Evolutionary conservation across 192 early-diverging fungal genomes (phyloP).

Genomic region (Cladochytrium replicatum): DNA sequence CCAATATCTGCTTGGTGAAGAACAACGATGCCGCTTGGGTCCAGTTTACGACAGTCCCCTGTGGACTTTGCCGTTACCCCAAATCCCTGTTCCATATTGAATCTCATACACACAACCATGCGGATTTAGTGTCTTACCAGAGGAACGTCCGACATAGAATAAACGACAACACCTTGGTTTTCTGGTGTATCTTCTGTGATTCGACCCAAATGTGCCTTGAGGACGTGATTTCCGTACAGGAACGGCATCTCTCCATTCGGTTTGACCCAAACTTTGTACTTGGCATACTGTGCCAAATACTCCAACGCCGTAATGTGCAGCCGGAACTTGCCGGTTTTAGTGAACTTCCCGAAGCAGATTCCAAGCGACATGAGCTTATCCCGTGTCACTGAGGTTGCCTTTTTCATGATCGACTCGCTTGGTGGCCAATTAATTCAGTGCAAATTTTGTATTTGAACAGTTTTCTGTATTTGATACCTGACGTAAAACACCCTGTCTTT

Average conservation of each 20-base stretch:
- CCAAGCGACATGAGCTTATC: conserved; percentile 85
- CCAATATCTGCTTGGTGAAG: conserved; percentile 98
- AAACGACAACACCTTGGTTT: conserved; percentile 93
- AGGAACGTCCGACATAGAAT: conserved; percentile 87
- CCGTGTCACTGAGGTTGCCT: conserved; percentile 69
- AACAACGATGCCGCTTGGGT: conserved; percentile 87
- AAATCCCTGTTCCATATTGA: too few species aligned
- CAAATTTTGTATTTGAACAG: too few species aligned
- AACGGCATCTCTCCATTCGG: conserved; percentile 99
- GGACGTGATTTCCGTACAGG: conserved; percentile 94
- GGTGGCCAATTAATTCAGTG: not conserved
- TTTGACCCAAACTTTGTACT: conserved; percentile 99
- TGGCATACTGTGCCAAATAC: conserved; percentile 89
- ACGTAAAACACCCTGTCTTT: conserved; percentile 94
- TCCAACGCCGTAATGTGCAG: conserved; percentile 90
- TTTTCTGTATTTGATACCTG: conserved; percentile 35
- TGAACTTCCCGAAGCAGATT: conserved; percentile 96
- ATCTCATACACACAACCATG: too few species aligned
- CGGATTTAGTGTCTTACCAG: conserved; percentile 46
- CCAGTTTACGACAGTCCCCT: conserved; percentile 82
- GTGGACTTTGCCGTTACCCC: conserved; percentile 93
- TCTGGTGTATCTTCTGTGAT: conserved; percentile 98
- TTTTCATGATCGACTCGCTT: conserved; percentile 85
- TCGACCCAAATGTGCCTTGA: conserved; percentile 93
- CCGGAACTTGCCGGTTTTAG: conserved; percentile 94